phyloP scores from a whole-genome alignment of 176 grass and related monocot species.

The Hordeum marinum region DNA sequence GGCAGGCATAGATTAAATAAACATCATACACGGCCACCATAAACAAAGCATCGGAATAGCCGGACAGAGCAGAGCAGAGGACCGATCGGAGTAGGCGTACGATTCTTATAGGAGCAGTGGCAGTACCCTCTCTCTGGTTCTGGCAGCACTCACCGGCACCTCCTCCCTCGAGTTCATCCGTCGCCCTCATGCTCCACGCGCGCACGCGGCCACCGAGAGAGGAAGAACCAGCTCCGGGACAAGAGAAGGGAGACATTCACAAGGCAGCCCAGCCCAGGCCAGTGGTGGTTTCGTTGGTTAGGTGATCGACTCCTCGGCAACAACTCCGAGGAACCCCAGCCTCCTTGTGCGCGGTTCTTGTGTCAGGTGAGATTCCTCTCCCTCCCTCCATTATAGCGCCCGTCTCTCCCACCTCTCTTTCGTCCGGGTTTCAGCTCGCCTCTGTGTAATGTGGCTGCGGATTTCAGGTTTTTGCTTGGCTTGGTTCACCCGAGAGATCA shows the following conservation, averaged over 20 bases:
- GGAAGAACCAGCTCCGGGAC: background rate
- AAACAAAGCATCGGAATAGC: conserved; percentile 48
- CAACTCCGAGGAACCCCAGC: conserved; percentile 10
- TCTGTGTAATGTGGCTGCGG: background rate
- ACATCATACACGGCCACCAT: background rate
- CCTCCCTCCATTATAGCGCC: background rate
- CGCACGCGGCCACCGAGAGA: background rate
- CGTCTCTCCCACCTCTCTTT: background rate
- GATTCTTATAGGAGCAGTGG: conserved; percentile 22
- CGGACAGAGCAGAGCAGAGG: conserved; percentile 16
- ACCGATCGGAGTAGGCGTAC: conserved; percentile 19
- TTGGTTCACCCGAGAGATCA: background rate
- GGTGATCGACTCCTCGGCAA: conserved; percentile 36
- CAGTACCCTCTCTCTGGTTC: background rate
- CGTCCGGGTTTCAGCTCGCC: background rate
- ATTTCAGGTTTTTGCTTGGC: conserved; percentile 1
- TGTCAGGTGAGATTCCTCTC: conserved; percentile 22
- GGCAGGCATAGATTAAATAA: conserved; percentile 18
- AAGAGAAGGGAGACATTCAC: conserved; percentile 6
- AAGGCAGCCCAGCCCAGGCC: background rate
- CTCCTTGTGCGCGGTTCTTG: conserved; percentile 14
- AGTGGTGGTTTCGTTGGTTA: conserved; percentile 26
- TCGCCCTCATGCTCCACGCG: conserved; percentile 24
- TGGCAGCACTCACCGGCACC: background rate
- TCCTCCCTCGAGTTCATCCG: conserved; percentile 36